Conservation (phyloP, 345 rosid species). For the Cardamine chenopodiifolia region DNA sequence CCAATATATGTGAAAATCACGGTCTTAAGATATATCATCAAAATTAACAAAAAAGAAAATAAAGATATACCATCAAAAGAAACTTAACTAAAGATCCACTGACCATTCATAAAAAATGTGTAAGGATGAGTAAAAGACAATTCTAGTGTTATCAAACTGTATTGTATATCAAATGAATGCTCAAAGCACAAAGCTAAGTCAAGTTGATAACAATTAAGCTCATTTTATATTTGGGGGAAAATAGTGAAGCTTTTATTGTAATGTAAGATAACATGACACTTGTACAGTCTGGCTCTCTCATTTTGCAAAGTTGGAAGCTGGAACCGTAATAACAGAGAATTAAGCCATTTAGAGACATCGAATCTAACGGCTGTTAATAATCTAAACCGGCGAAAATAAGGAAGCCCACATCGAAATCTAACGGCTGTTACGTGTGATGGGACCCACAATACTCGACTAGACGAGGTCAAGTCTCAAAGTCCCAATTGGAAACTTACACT, state of each 20-base stretch:
- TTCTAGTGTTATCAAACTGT: not conserved
- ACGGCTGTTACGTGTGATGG: slow-evolving; percentile 9
- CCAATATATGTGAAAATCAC: too few relatives aligned
- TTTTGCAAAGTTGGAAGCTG: not conserved
- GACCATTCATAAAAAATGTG: not conserved
- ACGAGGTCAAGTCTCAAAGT: slow-evolving; percentile 33
- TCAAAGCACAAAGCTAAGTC: not conserved
- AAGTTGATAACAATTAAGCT: not conserved
- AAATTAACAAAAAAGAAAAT: too few relatives aligned
- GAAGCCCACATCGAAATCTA: slow-evolving; percentile 11
- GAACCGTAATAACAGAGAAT: not conserved
- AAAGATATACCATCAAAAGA: not conserved
- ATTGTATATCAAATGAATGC: not conserved
- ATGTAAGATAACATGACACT: not conserved
- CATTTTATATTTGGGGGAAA: not conserved
- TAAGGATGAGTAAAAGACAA: not conserved
- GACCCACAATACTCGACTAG: not conserved
- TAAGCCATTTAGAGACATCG: not conserved
- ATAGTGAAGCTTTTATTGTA: not conserved
- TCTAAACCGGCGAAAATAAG: not conserved
- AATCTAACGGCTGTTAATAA: slow-evolving; percentile 23
- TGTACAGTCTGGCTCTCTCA: not conserved
- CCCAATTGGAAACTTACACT: slow-evolving; percentile 32
- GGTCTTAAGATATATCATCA: too few relatives aligned
- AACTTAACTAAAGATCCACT: not conserved